phyloP scores from a whole-genome alignment of 805 yeast genomes.

The Tetrapisispora taiwanensis region DNA sequence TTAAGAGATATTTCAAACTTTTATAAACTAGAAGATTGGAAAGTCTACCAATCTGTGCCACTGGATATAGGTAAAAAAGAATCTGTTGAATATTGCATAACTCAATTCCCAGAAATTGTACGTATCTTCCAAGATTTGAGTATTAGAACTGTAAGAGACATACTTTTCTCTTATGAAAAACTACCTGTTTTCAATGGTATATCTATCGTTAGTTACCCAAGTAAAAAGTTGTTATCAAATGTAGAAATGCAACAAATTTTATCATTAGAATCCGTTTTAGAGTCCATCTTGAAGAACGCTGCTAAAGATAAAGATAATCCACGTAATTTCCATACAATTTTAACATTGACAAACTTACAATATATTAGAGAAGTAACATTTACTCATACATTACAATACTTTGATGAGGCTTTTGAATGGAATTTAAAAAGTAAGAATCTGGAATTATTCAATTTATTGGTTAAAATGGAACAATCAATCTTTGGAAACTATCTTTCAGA shows the following conservation, averaged over 20 bases:
- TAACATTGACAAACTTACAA: conserved; percentile 46
- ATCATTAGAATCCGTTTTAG: conserved; percentile 38
- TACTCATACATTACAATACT: conserved; percentile 39
- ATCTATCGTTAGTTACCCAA: conserved; percentile 30
- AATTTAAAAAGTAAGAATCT: conserved; percentile 34
- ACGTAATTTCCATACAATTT: conserved; percentile 37
- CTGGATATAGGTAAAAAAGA: conserved; percentile 4
- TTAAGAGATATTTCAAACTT: conserved; percentile 38
- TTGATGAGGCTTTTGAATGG: conserved; percentile 42
- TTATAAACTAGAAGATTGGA: conserved; percentile 34
- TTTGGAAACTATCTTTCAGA: conserved; percentile 44
- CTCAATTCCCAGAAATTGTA: conserved; percentile 31
- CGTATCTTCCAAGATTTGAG: conserved; percentile 27
- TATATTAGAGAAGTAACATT: conserved; percentile 37
- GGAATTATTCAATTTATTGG: conserved; percentile 37
- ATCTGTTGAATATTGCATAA: conserved; percentile 26
- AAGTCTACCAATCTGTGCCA: conserved; percentile 20
- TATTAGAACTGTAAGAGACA: conserved; percentile 26
- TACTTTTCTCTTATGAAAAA: conserved; percentile 27
- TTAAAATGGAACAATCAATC: conserved; percentile 41
- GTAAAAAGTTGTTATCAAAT: conserved; percentile 30
- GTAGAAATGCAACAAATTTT: conserved; percentile 33
- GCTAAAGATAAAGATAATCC: conserved; percentile 32
- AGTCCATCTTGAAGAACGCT: conserved; percentile 33
- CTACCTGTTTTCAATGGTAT: conserved; percentile 30